Conservation (phyloP, 2,329 filamentous ascomycete species). For the Amphichorda felina region DNA sequence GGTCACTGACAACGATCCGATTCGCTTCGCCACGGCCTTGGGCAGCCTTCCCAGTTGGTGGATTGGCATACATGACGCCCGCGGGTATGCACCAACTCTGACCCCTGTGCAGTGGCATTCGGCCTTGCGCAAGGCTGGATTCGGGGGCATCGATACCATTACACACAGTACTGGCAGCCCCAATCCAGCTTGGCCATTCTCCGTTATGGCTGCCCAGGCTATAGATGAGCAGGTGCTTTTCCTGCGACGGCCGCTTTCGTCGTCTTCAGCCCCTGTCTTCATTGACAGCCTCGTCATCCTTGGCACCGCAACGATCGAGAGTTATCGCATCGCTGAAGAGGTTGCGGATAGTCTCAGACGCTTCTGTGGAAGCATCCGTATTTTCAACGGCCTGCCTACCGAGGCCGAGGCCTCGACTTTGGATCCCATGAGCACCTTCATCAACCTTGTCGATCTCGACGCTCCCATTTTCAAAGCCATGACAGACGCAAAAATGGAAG, state of each 20-base stretch:
- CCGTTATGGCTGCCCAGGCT: slow-evolving; percentile 3
- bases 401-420: slow-evolving; percentile 2
- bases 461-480: slow-evolving; percentile 5
- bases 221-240: slow-evolving; percentile 4
- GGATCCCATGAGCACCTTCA: slow-evolving; percentile 5
- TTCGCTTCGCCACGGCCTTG: slow-evolving; percentile 9
- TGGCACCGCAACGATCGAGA: slow-evolving; percentile 2
- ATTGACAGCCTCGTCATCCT: slow-evolving; percentile 5
- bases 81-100: slow-evolving; percentile 4
- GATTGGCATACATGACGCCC: slow-evolving; percentile 10
- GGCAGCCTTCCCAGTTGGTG: slow-evolving; percentile 16
- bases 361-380: slow-evolving; percentile 5
- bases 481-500: slow-evolving; percentile 1
- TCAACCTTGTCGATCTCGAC: slow-evolving; percentile 6
- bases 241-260: slow-evolving; percentile 3
- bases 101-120: slow-evolving; percentile 2
- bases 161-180: background rate
- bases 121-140: slow-evolving; percentile 2
- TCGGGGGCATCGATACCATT: slow-evolving; percentile 5
- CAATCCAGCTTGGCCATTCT: slow-evolving; percentile 1
- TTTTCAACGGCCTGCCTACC: slow-evolving; percentile 3
- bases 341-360: slow-evolving; percentile 1
- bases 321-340: slow-evolving; percentile 4
- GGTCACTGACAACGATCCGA: slow-evolving; percentile 6
- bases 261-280: background rate